phyloP scores from a whole-genome alignment of 2,329 filamentous ascomycete genomes.

The Blastomyces silverae region DNA sequence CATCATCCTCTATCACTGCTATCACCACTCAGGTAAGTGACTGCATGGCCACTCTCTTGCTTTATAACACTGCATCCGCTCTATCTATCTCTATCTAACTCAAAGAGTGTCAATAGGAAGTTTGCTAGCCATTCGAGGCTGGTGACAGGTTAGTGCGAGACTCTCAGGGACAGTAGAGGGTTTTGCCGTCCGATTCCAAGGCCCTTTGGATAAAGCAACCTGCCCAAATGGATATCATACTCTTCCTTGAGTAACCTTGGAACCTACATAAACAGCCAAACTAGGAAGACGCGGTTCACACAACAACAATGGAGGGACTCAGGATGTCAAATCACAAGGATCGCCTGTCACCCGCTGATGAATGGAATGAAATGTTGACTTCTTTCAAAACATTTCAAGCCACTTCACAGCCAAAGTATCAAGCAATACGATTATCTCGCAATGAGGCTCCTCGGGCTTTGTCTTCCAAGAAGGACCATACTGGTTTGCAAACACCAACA shows the following conservation, averaged over 20 bases:
- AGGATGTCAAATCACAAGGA: not conserved
- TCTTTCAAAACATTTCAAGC: not conserved
- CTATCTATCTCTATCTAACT: not conserved
- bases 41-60: too few relatives aligned
- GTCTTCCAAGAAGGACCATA: not conserved
- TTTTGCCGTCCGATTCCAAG: not conserved
- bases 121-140: not conserved
- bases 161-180: not conserved
- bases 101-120: not conserved
- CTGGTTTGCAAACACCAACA: not conserved
- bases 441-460: too few relatives aligned
- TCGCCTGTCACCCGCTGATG: not conserved
- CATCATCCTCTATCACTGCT: not conserved
- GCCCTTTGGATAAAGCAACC: not conserved
- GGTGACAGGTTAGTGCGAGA: not conserved
- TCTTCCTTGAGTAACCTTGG: not conserved
- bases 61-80: not conserved
- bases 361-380: conserved; percentile 7
- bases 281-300: not conserved
- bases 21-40: not conserved
- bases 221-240: not conserved
- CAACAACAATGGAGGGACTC: not conserved
- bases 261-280: not conserved
- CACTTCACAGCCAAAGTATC: not conserved
- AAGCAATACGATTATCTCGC: not conserved